These are phyloP conservation scores for Neurospora sp. DNA, from an alignment of 495 filamentous ascomycete genomes.

Conservation along the genomic window DNA sequence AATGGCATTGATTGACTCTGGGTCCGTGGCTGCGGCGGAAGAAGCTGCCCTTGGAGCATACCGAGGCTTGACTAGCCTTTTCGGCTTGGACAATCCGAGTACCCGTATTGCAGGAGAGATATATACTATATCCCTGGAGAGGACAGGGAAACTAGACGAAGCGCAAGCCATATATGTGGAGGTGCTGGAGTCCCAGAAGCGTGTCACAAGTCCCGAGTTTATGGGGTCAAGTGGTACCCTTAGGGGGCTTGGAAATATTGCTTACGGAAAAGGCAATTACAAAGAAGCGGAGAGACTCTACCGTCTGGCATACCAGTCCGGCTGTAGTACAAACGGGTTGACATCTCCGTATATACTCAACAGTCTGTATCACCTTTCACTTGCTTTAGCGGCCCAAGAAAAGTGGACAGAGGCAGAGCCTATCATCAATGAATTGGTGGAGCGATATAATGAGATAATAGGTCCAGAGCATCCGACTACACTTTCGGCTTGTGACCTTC, in stretches of 20 bases:
- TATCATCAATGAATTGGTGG: neutral
- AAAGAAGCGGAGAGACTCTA: neutral
- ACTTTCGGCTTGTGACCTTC: neutral
- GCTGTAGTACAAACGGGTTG: neutral
- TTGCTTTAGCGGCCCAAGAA: neutral
- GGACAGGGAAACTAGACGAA: neutral
- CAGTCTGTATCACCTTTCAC: rapidly evolving
- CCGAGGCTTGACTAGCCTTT: neutral
- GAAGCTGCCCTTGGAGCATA: neutral
- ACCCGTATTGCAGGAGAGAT: neutral
- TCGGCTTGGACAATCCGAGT: neutral
- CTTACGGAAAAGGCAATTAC: neutral
- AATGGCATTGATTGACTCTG: too few relatives aligned
- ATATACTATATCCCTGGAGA: neutral
- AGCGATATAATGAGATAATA: neutral
- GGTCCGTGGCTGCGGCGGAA: neutral
- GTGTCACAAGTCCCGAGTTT: neutral
- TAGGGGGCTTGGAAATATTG: neutral
- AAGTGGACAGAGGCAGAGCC: neutral
- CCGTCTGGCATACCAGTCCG: neutral
- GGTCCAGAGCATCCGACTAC: neutral
- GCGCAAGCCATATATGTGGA: neutral
- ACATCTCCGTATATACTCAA: neutral
- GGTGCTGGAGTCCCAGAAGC: neutral
- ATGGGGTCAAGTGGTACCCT: neutral